phyloP scores from a whole-genome alignment of 2,329 filamentous ascomycete genomes.

The Penicillium sp. region DNA sequence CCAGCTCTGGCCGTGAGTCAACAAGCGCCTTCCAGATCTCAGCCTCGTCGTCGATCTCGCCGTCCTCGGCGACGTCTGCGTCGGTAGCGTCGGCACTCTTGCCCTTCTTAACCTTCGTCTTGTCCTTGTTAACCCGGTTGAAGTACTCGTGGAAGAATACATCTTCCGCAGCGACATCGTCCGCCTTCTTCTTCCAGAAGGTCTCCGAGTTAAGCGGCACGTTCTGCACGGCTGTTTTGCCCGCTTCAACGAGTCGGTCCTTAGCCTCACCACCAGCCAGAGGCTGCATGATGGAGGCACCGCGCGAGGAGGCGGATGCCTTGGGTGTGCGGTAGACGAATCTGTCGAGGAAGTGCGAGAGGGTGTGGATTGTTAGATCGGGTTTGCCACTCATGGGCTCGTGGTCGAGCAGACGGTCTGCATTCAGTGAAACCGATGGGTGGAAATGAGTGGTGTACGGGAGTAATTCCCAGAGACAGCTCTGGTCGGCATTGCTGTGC shows the following conservation, averaged over 20 bases:
- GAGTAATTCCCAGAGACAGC: slow-evolving; percentile 87
- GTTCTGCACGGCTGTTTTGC: slow-evolving; percentile 60
- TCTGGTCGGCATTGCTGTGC: slow-evolving; percentile 88
- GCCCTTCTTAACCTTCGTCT: slow-evolving; percentile 57
- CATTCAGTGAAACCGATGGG: slow-evolving; percentile 86
- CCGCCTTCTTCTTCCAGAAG: slow-evolving; percentile 90
- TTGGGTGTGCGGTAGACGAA: slow-evolving; percentile 98
- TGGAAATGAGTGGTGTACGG: slow-evolving; percentile 85
- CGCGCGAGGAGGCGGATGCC: slow-evolving; percentile 65
- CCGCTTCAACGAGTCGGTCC: slow-evolving; percentile 63
- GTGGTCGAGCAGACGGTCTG: slow-evolving; percentile 70
- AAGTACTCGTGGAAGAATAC: slow-evolving; percentile 99
- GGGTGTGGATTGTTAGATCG: slow-evolving; percentile 84
- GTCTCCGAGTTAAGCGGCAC: slow-evolving; percentile 80
- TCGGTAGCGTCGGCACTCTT: slow-evolving; percentile 54
- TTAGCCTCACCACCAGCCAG: slow-evolving; percentile 67
- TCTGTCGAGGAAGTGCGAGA: slow-evolving; percentile 95
- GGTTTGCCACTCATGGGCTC: slow-evolving; percentile 81
- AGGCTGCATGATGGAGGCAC: slow-evolving; percentile 95
- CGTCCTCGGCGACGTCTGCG: slow-evolving; percentile 46
- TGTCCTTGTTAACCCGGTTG: slow-evolving; percentile 69
- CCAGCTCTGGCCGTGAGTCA: slow-evolving; percentile 76
- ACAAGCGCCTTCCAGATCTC: slow-evolving; percentile 94
- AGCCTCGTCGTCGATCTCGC: slow-evolving; percentile 67
- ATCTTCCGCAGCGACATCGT: slow-evolving; percentile 87